A percentile compares a stretch with the other conserved stretches of the same genome.
phyloP scores from a whole-genome alignment of 2,329 filamentous ascomycete genomes.

The Penicillium corylophilum region DNA sequence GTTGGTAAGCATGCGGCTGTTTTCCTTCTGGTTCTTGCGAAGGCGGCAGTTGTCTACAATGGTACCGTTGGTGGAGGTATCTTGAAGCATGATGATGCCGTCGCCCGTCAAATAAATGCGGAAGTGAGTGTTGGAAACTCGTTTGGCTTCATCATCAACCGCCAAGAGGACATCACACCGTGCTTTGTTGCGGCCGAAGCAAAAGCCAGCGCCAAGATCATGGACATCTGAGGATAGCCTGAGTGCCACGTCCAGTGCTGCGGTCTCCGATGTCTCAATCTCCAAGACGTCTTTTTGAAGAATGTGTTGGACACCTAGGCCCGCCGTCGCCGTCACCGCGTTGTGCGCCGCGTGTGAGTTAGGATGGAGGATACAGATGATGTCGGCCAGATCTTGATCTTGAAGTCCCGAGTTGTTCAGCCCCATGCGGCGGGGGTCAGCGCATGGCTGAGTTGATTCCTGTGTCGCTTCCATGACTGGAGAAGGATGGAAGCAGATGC shows the following conservation, averaged over 20 bases:
- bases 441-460: constrained; percentile 71
- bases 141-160: constrained; percentile 66
- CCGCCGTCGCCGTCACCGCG: constrained; percentile 63
- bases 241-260: constrained; percentile 67
- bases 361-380: constrained; percentile 84
- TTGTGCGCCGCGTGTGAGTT: constrained; percentile 68
- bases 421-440: constrained; percentile 77
- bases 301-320: constrained; percentile 58
- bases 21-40: constrained; percentile 49
- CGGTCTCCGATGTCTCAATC: constrained; percentile 36
- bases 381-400: constrained; percentile 80
- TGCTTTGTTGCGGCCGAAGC: constrained; percentile 74
- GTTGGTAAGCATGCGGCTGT: constrained; percentile 65
- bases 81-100: constrained; percentile 85
- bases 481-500: constrained; percentile 4
- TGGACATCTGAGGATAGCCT: constrained; percentile 73
- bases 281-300: constrained; percentile 52
- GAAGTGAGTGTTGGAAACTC: constrained; percentile 94
- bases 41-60: constrained; percentile 74
- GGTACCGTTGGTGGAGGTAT: constrained; percentile 94
- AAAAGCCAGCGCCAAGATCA: constrained; percentile 70
- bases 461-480: constrained; percentile 51
- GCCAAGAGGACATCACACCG: constrained; percentile 72
- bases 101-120: constrained; percentile 87
- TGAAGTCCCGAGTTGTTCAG: constrained; percentile 79